These are phyloP conservation scores for Peronospora belbahrii DNA, from an alignment of 352 stramenopile species.

Conservation along the genomic window DNA sequence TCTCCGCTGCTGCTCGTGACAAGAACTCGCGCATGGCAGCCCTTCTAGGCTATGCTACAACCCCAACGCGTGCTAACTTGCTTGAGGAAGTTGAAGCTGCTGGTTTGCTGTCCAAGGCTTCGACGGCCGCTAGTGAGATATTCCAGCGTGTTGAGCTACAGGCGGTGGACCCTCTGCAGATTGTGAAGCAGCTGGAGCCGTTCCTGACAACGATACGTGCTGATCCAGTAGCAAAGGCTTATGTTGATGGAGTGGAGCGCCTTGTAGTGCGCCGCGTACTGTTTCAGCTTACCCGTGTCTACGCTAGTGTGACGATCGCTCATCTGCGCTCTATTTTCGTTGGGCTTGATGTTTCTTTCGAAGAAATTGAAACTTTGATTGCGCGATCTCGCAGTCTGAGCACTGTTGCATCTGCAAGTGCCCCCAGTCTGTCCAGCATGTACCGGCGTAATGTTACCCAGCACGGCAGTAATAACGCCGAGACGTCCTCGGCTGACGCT, in stretches of 20 bases:
- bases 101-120: constrained; percentile 56
- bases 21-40: constrained; percentile 93
- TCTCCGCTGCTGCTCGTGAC: constrained; percentile 66
- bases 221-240: constrained; percentile 37
- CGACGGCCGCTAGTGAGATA: constrained; percentile 46
- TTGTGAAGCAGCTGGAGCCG: constrained; percentile 67
- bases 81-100: constrained; percentile 84
- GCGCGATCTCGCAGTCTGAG: constrained; percentile 63
- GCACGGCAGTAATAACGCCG: constrained; percentile 36
- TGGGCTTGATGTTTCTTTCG: constrained; percentile 57
- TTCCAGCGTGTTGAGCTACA: constrained; percentile 64
- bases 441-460: constrained; percentile 48
- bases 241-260: constrained; percentile 55
- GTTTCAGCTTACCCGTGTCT: constrained; percentile 81
- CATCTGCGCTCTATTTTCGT: constrained; percentile 86
- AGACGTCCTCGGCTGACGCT: constrained; percentile 46
- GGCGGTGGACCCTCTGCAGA: constrained; percentile 68
- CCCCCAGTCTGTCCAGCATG: constrained; percentile 53
- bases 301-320: constrained; percentile 80
- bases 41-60: constrained; percentile 84
- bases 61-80: constrained; percentile 86
- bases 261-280: constrained; percentile 73
- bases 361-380: constrained; percentile 86
- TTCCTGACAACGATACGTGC: constrained; percentile 37
- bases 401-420: constrained; percentile 53